Evolutionary conservation across 305 asterid species (phyloP), one percentile per base, ranked within the genome.

Genomic region (Nicotiana rustica): DNA sequence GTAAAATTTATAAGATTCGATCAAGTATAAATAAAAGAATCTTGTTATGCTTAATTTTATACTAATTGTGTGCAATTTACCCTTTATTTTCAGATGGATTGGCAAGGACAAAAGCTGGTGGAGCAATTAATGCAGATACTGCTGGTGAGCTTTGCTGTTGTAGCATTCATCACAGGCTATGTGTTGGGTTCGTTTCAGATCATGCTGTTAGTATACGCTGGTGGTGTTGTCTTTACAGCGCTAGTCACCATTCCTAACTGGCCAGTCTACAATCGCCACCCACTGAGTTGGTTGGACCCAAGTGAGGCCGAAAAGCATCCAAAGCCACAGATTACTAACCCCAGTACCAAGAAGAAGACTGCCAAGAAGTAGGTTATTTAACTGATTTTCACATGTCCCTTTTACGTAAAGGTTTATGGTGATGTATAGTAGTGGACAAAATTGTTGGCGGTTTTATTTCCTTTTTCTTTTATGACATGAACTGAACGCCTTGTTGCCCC

Each of bases 21-120:
- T 41, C 47, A 41, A 52, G 57, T 12, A 52, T 52, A 52, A 52
- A 10, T 52, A 52, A 10, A 12, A 52, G 57, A 52, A 12, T 52
- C 4, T 52, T 41, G 47, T 52, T 52, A 12, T 52, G 4, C 57
- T 52, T 52, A 13, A 52, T 25, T 52, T 52, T 10, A 12, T 49
- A 49, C 13, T 10, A 49, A 52, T 12, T 52, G 57, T 52, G 13
- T 52, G 57, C 57, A 52, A 10, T 52, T 52, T 52, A 13, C 17
- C 57, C 57, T 0, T 41, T 41, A 7, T 41, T 41, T 41, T 41
- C 47, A 41, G 47, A 96, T 96, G 99, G 99, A 96, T 90, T 96
- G 99, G 99, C 97, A 96, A 90, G 98, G 99, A 52, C 99, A 94
- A 85, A 94, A 92, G 91, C 82, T 90, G 44, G 97, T 92, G 52